phyloP scores from a whole-genome alignment of 2,329 filamentous ascomycete species.

The Ophiostoma sp. region DNA sequence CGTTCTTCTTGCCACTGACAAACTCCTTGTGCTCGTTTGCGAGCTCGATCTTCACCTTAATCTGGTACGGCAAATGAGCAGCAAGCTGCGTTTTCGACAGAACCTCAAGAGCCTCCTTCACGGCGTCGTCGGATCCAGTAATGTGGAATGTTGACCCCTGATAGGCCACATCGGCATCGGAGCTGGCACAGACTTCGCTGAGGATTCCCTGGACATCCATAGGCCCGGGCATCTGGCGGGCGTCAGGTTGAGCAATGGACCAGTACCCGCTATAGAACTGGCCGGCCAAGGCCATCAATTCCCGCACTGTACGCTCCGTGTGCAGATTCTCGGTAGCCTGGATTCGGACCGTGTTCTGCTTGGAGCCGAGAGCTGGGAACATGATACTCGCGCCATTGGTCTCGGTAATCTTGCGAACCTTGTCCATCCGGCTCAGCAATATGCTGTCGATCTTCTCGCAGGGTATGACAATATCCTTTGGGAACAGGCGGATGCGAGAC shows the following conservation, averaged over 20 bases:
- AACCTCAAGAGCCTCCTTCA: slow-evolving; percentile 91
- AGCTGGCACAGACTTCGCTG: slow-evolving; percentile 92
- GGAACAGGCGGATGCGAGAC: slow-evolving; percentile 70
- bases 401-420: slow-evolving; percentile 96
- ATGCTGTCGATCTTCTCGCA: slow-evolving; percentile 94
- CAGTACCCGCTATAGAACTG: slow-evolving; percentile 97
- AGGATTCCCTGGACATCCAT: slow-evolving; percentile 84
- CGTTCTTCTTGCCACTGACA: slow-evolving; percentile 98
- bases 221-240: slow-evolving; percentile 55
- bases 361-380: slow-evolving; percentile 80
- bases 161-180: slow-evolving; percentile 88
- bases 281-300: slow-evolving; percentile 90
- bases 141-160: slow-evolving; percentile 92
- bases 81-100: slow-evolving; percentile 90
- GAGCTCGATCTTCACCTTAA: slow-evolving; percentile 96
- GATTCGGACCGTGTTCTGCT: slow-evolving; percentile 78
- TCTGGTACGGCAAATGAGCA: slow-evolving; percentile 80
- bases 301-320: slow-evolving; percentile 88
- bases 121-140: slow-evolving; percentile 91
- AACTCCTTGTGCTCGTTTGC: slow-evolving; percentile 99
- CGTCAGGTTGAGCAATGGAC: slow-evolving; percentile 80
- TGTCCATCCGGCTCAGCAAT: slow-evolving; percentile 82
- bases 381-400: slow-evolving; percentile 92
- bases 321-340: slow-evolving; percentile 91
- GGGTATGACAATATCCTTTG: slow-evolving; percentile 88